These are phyloP conservation scores for Diaporthe citri DNA, from an alignment of 2,329 filamentous ascomycete species.

Conservation along the genomic window DNA sequence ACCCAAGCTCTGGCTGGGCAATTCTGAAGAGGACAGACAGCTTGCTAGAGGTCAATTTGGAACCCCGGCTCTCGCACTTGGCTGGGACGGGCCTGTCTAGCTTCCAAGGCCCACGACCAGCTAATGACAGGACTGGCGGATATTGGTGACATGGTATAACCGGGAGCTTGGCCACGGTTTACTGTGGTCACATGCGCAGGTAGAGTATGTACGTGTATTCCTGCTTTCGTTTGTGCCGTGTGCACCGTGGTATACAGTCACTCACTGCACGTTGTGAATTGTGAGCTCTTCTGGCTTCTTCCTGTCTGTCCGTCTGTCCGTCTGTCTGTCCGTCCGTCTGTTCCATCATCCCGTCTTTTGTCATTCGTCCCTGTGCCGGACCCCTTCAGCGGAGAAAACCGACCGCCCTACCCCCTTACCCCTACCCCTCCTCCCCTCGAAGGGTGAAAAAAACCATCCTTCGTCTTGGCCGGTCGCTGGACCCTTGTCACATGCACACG, in stretches of 20 bases:
- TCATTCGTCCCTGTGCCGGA: neutral
- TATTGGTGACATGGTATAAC: neutral
- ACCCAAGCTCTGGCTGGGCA: neutral
- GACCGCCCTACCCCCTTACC: neutral
- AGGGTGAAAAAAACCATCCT: neutral
- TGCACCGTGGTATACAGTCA: neutral
- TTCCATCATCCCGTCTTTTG: conserved; percentile 4
- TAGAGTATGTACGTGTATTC: neutral
- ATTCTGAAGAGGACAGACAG: conserved; percentile 12
- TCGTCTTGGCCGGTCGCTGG: conserved; percentile 1
- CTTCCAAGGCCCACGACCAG: conserved; percentile 9
- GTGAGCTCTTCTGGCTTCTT: neutral
- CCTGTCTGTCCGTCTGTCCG: neutral
- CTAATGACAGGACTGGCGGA: conserved; percentile 2
- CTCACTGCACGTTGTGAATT: no score
- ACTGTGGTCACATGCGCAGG: neutral
- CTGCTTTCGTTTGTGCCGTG: neutral
- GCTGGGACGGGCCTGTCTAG: neutral
- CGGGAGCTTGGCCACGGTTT: neutral
- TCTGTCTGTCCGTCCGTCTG: neutral
- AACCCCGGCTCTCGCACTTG: neutral
- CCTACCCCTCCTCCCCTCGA: neutral
- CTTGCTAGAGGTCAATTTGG: neutral
- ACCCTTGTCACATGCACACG: conserved; percentile 27
- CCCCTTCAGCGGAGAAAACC: neutral